Base-by-base conservation (phyloP, 768 basidiomycete species). In the Pisolithus marmoratus region DNA sequence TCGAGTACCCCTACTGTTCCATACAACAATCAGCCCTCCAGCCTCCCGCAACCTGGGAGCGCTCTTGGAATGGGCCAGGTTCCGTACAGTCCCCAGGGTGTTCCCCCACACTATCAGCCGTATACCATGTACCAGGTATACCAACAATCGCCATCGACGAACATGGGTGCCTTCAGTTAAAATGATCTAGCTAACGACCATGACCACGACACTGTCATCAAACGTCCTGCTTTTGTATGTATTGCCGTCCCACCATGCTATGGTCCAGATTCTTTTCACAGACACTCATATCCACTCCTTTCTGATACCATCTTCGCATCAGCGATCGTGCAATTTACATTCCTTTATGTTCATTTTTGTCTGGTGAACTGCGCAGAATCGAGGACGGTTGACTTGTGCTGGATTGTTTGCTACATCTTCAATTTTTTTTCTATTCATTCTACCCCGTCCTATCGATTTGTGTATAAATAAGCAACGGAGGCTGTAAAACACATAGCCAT, bases 111-210 rank as follows among this genome's bases (percentile, higher is more conserved):
- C 56, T 90, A 90, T 65, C 83, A 87, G 69, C 78, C 83, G 52
- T 90, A 90, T 74, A 52, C 64, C 36, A 84, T 90, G 86, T 89
- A 89, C 64, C 84, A 85, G 70, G 74, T 86, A 65, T 90, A 90
- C 70, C 86, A 86, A 67, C 84, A 87, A 70, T 83, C 79, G 58
- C 80, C 83, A 20, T 80, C 81, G 57, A 85, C 86, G 69, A 70
- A 70, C 53, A 86, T 90, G 83, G 87, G 88, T 62, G 64, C 84
- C 48, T 91, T 84, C 78, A 83, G 83, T 58, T 85, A 74, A 83
- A 63, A 60, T 49, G 48, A 38, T 50, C 48, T 34, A 20, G 54
- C 51, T 47, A 34, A 71, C 67, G 70, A 71, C 63, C 37, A 60
- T 54, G 57, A 58, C 75, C 64, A 81, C 60, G 80, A 80, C 70